Evolutionary conservation across 1,139 yeast species (phyloP).

Genomic region (Candida neerlandica): DNA sequence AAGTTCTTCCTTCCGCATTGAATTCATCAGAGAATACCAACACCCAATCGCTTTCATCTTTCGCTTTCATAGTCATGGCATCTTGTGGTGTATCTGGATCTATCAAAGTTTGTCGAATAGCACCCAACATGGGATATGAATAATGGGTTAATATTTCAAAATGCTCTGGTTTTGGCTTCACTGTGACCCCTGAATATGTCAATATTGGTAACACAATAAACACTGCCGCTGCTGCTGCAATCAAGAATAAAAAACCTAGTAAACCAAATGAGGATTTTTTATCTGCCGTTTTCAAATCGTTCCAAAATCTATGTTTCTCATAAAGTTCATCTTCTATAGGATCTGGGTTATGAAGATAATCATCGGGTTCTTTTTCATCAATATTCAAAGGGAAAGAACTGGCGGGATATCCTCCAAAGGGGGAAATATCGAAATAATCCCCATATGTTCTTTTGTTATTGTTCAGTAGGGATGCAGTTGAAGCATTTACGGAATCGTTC

Average conservation of each 20-base stretch:
- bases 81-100: conserved; percentile 78
- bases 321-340: conserved; percentile 84
- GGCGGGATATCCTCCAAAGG: conserved; percentile 96
- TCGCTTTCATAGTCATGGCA: conserved; percentile 48
- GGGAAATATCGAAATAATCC: conserved; percentile 50
- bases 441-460: background rate
- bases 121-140: conserved; percentile 59
- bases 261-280: conserved; percentile 59
- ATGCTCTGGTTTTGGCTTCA: conserved; percentile 30
- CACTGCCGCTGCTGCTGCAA: conserved; percentile 58
- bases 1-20: conserved; percentile 79
- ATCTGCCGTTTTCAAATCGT: conserved; percentile 65
- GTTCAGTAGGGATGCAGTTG: background rate
- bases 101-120: conserved; percentile 62
- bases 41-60: conserved; percentile 62
- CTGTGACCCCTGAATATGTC: conserved; percentile 68
- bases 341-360: conserved; percentile 90
- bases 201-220: conserved; percentile 76
- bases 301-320: conserved; percentile 62
- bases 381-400: conserved; percentile 82
- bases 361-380: conserved; percentile 92
- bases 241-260: conserved; percentile 57
- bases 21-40: conserved; percentile 85
- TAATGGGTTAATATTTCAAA: conserved; percentile 58
- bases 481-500: background rate